Conservation (phyloP, 1,284 basidiomycete genomes). For the Cutaneotrichosporon cavernicola region DNA sequence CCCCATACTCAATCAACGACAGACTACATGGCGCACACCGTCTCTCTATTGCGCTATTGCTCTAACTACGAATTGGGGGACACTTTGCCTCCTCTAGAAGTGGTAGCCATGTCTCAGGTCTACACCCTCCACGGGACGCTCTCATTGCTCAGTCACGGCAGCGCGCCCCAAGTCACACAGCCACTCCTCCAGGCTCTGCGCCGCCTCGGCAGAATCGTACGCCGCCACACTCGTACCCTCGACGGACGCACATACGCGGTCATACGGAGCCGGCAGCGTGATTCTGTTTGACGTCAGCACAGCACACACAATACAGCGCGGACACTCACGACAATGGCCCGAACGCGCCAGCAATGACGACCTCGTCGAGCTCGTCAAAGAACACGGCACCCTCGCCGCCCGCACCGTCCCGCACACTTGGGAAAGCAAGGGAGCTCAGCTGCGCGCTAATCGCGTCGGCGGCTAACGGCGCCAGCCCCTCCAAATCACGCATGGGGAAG, state of each 20-base stretch:
- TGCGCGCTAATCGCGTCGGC: conserved; percentile 32
- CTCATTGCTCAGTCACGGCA: neutral
- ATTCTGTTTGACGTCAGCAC: conserved; percentile 10
- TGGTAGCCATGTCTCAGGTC: no score
- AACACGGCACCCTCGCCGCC: conserved; percentile 21
- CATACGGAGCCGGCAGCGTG: conserved; percentile 16
- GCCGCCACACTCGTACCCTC: neutral
- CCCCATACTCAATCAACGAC: neutral
- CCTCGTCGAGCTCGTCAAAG: conserved; percentile 38
- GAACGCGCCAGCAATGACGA: conserved; percentile 22
- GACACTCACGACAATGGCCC: conserved; percentile 21
- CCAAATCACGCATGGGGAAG: conserved; percentile 36
- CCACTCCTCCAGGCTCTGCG: conserved; percentile 17
- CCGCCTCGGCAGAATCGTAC: conserved; percentile 19
- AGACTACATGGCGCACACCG: neutral
- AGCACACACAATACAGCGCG: conserved; percentile 17
- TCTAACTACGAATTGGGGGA: neutral
- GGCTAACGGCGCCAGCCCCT: conserved; percentile 29
- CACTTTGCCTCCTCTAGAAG: no score
- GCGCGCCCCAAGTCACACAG: conserved; percentile 4
- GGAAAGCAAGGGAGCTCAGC: conserved; percentile 18
- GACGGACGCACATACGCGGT: conserved; percentile 14
- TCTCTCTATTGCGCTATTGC: neutral
- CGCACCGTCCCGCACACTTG: conserved; percentile 10
- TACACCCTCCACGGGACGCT: neutral